These are phyloP conservation scores for Hymenoscyphus occultus DNA, from an alignment of 2,329 filamentous ascomycete genomes.

Conservation along the genomic window DNA sequence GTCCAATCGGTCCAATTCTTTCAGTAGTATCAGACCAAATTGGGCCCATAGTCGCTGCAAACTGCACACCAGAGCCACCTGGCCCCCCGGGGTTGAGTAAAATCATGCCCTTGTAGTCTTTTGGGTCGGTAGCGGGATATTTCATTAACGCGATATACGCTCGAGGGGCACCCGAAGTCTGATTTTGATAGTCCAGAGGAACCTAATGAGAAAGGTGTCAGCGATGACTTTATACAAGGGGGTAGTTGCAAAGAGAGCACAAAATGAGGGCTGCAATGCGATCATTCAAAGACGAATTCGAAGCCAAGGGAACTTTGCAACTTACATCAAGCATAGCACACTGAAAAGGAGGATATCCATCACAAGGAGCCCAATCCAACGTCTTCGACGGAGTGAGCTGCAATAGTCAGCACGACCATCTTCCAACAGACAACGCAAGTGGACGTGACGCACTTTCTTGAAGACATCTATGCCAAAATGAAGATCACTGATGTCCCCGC, in stretches of 20 bases:
- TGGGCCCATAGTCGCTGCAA: constrained; percentile 24
- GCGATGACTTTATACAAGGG: no score
- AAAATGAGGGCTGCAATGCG: no score
- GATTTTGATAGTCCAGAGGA: constrained; percentile 21
- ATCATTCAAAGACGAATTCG: no score
- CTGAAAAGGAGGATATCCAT: neutral
- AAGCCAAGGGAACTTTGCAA: neutral
- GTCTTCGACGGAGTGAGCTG: neutral
- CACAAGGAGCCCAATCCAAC: neutral
- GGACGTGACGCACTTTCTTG: neutral
- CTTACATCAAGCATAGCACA: constrained; percentile 7
- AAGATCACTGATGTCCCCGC: neutral
- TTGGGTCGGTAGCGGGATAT: constrained; percentile 14
- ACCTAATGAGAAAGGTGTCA: constrained; percentile 16
- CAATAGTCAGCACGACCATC: no score
- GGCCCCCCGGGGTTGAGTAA: constrained; percentile 26
- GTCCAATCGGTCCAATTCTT: constrained; percentile 39
- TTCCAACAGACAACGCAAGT: neutral
- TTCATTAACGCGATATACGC: constrained; percentile 21
- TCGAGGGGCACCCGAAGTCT: constrained; percentile 1
- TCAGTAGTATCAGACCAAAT: constrained; percentile 34
- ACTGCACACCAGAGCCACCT: constrained; percentile 19
- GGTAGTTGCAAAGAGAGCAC: no score
- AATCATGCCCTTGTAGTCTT: constrained; percentile 21
- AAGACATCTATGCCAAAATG: neutral